A percentile compares a stretch with the other conserved stretches of the same genome.
Evolutionary conservation across 768 basidiomycete genomes (phyloP).

Genomic region (Rubroboletus pulcherrimus): DNA sequence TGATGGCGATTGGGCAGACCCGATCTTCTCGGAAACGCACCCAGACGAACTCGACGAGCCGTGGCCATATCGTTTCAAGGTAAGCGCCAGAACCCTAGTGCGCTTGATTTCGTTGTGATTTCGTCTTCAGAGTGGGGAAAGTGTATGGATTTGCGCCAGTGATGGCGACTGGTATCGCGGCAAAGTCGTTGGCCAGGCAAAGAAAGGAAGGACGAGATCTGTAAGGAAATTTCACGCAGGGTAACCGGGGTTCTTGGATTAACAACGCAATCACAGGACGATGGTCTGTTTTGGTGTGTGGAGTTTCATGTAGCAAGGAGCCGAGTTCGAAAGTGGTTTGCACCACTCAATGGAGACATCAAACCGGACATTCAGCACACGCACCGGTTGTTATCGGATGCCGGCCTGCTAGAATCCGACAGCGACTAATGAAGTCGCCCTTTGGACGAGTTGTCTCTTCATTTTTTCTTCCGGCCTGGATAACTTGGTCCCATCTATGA

Average conservation of each 20-base stretch:
- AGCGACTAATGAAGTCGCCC: background rate
- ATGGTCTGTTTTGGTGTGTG: conserved; percentile 54
- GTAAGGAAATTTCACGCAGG: conserved; percentile 30
- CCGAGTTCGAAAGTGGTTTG: conserved; percentile 55
- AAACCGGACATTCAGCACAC: conserved; percentile 54
- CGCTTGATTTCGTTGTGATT: background rate
- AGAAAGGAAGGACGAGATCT: conserved; percentile 43
- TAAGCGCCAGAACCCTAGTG: conserved; percentile 1
- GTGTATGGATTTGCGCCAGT: conserved; percentile 50
- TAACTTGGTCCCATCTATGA: background rate
- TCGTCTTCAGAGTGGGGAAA: conserved; percentile 38
- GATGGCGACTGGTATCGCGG: conserved; percentile 52
- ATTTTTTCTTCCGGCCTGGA: background rate
- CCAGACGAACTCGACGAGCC: conserved; percentile 48
- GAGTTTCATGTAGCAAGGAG: conserved; percentile 34
- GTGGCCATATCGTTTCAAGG: conserved; percentile 50
- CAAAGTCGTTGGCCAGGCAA: conserved; percentile 42
- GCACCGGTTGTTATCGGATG: conserved; percentile 44
- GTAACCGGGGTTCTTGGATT: background rate
- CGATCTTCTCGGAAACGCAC: conserved; percentile 21
- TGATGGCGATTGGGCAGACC: conserved; percentile 20
- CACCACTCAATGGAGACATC: conserved; percentile 63
- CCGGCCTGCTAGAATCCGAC: conserved; percentile 40
- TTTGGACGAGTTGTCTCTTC: background rate
- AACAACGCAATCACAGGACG: conserved; percentile 33